These are phyloP conservation scores for Paraleonurus japonicus DNA, from an alignment of 257 asterid species.

Conservation along the genomic window DNA sequence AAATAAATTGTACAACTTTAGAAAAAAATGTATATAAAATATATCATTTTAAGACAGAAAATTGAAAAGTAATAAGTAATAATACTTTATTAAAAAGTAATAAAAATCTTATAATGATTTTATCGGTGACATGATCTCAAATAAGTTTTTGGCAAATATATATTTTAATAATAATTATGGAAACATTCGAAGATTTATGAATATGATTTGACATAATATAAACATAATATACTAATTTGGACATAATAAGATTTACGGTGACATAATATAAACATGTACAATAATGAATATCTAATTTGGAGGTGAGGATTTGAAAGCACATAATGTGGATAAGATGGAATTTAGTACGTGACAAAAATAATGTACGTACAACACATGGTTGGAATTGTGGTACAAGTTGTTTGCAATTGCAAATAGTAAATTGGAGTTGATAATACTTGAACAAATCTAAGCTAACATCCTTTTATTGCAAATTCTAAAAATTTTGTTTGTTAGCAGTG, in stretches of 20 bases:
- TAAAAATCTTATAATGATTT: no score
- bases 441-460: constrained; percentile 14
- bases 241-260: no score
- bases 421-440: constrained; percentile 8
- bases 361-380: constrained; percentile 1
- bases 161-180: no score
- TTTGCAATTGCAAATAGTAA: constrained; percentile 13
- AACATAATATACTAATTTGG: background rate
- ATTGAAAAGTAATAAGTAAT: no score
- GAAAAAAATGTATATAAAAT: no score
- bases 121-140: no score
- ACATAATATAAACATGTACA: background rate
- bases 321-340: constrained; percentile 34
- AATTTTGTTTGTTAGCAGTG: constrained; percentile 23
- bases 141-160: no score
- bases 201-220: no score
- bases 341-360: constrained; percentile 23
- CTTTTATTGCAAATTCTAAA: background rate
- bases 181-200: no score
- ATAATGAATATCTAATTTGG: background rate
- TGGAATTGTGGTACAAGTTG: constrained; percentile 4
- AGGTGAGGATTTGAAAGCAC: background rate
- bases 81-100: no score
- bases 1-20: no score
- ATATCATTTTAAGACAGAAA: no score